Conservation (phyloP, 2,329 filamentous ascomycete species). For the Phyllosticta citribraziliensis region DNA sequence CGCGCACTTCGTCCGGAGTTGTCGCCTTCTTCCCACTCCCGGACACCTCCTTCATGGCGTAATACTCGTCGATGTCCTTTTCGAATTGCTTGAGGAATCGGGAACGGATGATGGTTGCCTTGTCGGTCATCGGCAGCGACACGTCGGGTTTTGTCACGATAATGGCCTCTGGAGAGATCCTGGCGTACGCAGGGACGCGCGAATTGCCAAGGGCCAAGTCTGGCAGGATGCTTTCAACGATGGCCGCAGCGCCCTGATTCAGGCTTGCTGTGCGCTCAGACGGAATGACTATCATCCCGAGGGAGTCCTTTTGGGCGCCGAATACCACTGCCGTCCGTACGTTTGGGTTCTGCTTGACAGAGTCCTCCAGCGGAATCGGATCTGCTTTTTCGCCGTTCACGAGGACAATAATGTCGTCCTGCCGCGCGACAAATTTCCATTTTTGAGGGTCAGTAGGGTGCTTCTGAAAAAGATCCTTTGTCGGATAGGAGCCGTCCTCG, state of each 20-base stretch:
- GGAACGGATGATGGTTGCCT: slow-evolving; percentile 43
- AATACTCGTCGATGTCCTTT: slow-evolving; percentile 35
- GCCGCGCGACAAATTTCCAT: not conserved
- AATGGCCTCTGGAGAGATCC: not conserved
- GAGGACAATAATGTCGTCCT: slow-evolving; percentile 4
- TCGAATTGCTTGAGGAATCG: slow-evolving; percentile 39
- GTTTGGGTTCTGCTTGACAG: not conserved
- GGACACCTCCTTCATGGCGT: slow-evolving; percentile 18
- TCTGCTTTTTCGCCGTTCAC: slow-evolving; percentile 6
- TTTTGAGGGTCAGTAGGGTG: not conserved
- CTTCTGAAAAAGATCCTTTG: slow-evolving; percentile 19
- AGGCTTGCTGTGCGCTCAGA: not conserved
- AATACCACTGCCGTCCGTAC: slow-evolving; percentile 51
- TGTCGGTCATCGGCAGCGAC: not conserved
- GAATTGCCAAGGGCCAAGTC: not conserved
- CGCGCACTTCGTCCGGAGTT: slow-evolving; percentile 17
- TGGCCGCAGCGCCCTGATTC: not conserved
- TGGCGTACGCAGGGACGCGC: not conserved
- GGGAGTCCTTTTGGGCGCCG: slow-evolving; percentile 23
- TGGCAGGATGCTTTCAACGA: not conserved
- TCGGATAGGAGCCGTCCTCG: slow-evolving; percentile 35
- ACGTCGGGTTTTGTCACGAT: not conserved
- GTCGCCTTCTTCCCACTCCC: slow-evolving; percentile 8
- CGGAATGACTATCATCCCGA: not conserved
- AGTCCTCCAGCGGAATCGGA: slow-evolving; percentile 1